Evolutionary conservation across 164 flowering plant species (phyloP), one percentile per base, ranked within the genome.

Genomic region (Pachysandra terminalis): DNA sequence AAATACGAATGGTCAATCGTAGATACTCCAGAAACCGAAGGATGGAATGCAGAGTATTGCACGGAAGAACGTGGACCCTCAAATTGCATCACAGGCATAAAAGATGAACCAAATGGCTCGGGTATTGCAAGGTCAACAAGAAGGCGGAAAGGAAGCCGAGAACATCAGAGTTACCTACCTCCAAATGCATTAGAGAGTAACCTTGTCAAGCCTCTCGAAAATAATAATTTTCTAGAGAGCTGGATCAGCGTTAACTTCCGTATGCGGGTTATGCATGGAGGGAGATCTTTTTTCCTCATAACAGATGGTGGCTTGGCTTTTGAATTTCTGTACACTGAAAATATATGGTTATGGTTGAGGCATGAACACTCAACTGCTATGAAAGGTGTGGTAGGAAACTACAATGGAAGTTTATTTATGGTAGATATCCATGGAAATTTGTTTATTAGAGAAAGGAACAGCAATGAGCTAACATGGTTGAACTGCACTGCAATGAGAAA

Each of bases 31-130:
- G 94, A 90, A 71, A 77, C 86, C 4, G 98, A 92, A 83, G 98
- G 98, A 65, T 92, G 98, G 98, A 92, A 92, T 69, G 83, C 85
- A 64, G 94, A 90, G 73, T 92, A 92, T 58, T 92, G 98, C 81
- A 85, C 79, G 23, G 88, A 87, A 71, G 83, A 84, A 54, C 90
- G 89, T 65, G 94, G 98, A 13, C 94, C 91, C 0, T 64, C 71
- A 55, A 92, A 90, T 72, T 92, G 98, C 82, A 74, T 88, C 22
- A 26, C 69, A 21, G 97, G 97, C 21, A 76, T 71, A 57, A 87
- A 81, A 79, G 96, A 90, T 32, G 90, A 85, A 70, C 60, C 71
- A 72, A 75, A 75, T 70, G 86, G 75, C 25, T 27, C 40, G 16
- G 84, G 75, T 35, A 74, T 13, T 19, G 57, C 70, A 57, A 76